Conservation (phyloP, 768 basidiomycete species). For the Amanita phalloides region DNA sequence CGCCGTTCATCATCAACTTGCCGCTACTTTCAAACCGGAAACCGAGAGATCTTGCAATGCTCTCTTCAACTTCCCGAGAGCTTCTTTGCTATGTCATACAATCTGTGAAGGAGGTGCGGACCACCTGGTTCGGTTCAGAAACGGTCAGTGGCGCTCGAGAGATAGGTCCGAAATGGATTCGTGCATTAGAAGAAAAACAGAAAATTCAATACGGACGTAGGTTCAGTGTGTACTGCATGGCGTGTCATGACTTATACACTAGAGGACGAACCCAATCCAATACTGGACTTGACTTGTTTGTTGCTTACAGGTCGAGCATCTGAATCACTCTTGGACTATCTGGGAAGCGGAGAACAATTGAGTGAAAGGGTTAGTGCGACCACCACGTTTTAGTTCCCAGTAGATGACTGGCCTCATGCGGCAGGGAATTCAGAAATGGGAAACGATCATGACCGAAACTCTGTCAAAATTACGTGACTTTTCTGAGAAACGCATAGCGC, state of each 20-base stretch:
- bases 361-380: constrained; percentile 56
- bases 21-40: constrained; percentile 47
- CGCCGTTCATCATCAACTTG: constrained; percentile 38
- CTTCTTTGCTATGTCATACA: constrained; percentile 64
- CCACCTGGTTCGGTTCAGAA: constrained; percentile 64
- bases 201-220: constrained; percentile 57
- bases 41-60: constrained; percentile 57
- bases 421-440: constrained; percentile 80
- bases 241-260: constrained; percentile 9
- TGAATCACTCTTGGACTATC: constrained; percentile 61
- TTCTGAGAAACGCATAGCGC: constrained; percentile 57
- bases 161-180: constrained; percentile 65
- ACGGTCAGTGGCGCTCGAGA: constrained; percentile 57
- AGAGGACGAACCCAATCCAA: constrained; percentile 54
- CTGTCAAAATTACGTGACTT: constrained; percentile 65
- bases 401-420: constrained; percentile 1
- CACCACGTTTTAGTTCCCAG: neutral
- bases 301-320: constrained; percentile 65
- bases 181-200: constrained; percentile 52
- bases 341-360: constrained; percentile 71
- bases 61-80: constrained; percentile 61
- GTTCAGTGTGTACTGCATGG: constrained; percentile 12
- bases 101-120: constrained; percentile 62
- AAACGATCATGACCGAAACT: constrained; percentile 59
- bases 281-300: constrained; percentile 62